Base-by-base conservation (phyloP, 331 rosid genomes). In the Acacia concinna region DNA sequence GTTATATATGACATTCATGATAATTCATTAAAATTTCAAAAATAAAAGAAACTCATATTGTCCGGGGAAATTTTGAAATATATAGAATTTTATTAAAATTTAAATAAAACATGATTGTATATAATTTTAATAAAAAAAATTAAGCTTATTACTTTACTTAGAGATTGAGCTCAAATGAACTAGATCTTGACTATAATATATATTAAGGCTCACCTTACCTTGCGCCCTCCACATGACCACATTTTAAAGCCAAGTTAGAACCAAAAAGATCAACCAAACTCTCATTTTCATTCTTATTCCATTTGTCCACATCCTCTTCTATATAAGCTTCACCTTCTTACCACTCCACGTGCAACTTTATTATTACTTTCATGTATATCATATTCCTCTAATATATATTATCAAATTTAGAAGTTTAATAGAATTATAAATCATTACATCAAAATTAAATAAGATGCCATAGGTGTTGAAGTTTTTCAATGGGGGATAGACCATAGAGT, bases 241-340 rank as follows among this genome's bases (percentile, higher is more conserved):
- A 87, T 88, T 91, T 66, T 77, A 75, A 89, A 89, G 92, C 73
- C 81, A 89, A 84, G 86, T 67, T 67, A 76, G 78, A 77, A 44
- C 54, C 4, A 49, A 40, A 32, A 52, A 75, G 43, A 28, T 63
- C 25, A 68, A 14, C 11, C 74, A 66, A 85, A 73, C 76, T 82
- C 40, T 63, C 46, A 30, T 2, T 10, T 43, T 0, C 23, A 8
- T 49, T 49, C 23, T 49, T 11, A 18, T 40, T 18, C 18, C 38
- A 1, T 34, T 6, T n/a, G 13, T 54, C 28, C 9, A 54, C 60
- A 51, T 51, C 65, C 63, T n/a, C 27, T 37, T n/a, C n/a, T 34
- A 60, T 74, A n/a, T 20, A 72, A 13, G 27, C 49, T 75, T 66
- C 60, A 0, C 28, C 60, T 52, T 54, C 27, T 52, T n/a, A n/a